A percentile compares a stretch with the other conserved stretches of the same genome.
phyloP scores from a whole-genome alignment of 225 moss, liverwort and hornwort species.

The Pleurozium schreberi region DNA sequence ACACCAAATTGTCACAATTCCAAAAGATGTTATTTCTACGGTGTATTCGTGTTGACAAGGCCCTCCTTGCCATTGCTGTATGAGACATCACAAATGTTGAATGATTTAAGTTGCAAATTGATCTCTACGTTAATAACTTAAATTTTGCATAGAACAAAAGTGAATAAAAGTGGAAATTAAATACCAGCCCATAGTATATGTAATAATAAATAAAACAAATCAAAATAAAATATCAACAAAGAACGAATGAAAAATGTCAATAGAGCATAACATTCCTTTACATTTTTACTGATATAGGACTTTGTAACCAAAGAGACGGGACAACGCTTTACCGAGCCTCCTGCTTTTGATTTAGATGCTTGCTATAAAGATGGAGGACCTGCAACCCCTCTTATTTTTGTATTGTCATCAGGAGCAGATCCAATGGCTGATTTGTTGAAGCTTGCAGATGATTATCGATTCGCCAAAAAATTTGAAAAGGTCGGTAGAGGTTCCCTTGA shows the following conservation, averaged over 20 bases:
- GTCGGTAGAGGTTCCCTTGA: background rate
- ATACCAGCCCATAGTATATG: too few relatives aligned
- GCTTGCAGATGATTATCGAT: slow-evolving; percentile 54
- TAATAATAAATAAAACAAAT: too few relatives aligned
- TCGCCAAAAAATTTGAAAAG: slow-evolving; percentile 84
- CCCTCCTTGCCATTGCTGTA: slow-evolving; percentile 49
- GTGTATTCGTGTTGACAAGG: slow-evolving; percentile 74
- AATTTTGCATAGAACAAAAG: background rate
- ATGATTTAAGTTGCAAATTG: background rate
- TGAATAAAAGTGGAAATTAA: too few relatives aligned
- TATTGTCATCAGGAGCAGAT: slow-evolving; percentile 72
- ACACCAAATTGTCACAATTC: slow-evolving; percentile 49
- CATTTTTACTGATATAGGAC: slow-evolving; percentile 15
- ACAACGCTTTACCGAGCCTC: slow-evolving; percentile 69
- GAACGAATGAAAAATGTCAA: background rate
- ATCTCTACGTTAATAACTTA: too few relatives aligned
- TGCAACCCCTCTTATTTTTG: slow-evolving; percentile 72
- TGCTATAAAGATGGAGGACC: slow-evolving; percentile 84
- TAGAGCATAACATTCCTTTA: too few relatives aligned
- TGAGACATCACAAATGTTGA: background rate
- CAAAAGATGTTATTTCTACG: slow-evolving; percentile 73
- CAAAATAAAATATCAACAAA: too few relatives aligned
- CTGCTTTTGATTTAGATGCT: slow-evolving; percentile 57
- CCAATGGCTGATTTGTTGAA: slow-evolving; percentile 88
- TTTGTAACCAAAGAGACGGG: slow-evolving; percentile 54